Conservation (phyloP, 108 stramenopile genomes). For the Fragilariopsis cylindrus region DNA sequence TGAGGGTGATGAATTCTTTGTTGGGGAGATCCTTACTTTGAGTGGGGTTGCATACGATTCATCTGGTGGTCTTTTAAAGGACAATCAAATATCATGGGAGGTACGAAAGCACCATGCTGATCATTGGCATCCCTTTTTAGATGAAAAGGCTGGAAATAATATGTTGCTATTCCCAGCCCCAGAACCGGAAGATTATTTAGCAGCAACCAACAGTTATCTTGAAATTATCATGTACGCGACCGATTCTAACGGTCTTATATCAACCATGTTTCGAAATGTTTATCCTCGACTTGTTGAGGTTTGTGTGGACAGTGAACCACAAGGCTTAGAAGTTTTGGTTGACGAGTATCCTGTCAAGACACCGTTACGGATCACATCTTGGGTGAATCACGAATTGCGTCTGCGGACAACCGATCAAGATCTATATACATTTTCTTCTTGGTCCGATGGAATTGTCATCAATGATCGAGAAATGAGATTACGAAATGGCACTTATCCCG, state of each 20-base stretch:
- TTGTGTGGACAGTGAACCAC: constrained; percentile 25
- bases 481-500: background rate
- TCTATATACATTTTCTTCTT: constrained; percentile 9
- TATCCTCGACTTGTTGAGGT: constrained; percentile 20
- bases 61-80: constrained; percentile 16
- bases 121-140: constrained; percentile 41
- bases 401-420: constrained; percentile 1
- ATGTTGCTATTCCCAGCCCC: constrained; percentile 28
- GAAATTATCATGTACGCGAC: constrained; percentile 37
- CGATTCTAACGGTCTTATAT: constrained; percentile 22
- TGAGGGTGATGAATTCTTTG: constrained; percentile 30
- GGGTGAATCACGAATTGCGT: constrained; percentile 34
- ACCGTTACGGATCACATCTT: constrained; percentile 28
- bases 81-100: constrained; percentile 34
- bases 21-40: constrained; percentile 37
- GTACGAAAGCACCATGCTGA: constrained; percentile 38
- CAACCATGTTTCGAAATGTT: constrained; percentile 14
- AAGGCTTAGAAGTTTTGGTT: constrained; percentile 27
- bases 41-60: constrained; percentile 24
- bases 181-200: constrained; percentile 38
- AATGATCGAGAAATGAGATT: constrained; percentile 7
- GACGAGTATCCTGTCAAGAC: constrained; percentile 30
- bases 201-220: constrained; percentile 39
- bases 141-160: constrained; percentile 28
- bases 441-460: constrained; percentile 18